Evolutionary conservation across 2,329 filamentous ascomycete species (phyloP).

Genomic region (Mycogone perniciosa): DNA sequence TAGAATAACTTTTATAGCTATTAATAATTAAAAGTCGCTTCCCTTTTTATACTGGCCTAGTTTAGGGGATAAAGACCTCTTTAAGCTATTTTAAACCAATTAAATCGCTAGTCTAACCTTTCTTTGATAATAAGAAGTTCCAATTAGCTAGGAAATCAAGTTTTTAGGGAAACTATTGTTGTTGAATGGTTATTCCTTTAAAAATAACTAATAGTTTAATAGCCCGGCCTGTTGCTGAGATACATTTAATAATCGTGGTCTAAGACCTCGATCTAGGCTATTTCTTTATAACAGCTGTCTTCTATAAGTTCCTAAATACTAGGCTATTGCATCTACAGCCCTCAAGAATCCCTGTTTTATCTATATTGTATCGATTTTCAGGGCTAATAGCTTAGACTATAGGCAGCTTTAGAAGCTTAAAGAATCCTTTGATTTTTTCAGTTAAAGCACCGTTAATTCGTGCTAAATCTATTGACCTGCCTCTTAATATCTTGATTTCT

Average conservation of each 20-base stretch:
- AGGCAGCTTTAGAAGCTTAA: not conserved
- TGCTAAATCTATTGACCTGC: not conserved
- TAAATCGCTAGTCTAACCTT: too few species aligned
- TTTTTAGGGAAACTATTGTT: too few species aligned
- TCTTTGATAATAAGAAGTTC: too few species aligned
- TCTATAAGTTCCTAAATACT: constrained; percentile 9
- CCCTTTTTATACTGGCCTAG: not conserved
- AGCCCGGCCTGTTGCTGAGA: too few species aligned
- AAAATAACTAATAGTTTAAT: too few species aligned
- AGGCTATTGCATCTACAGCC: constrained; percentile 9
- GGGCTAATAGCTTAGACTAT: not conserved
- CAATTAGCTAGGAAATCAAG: too few species aligned
- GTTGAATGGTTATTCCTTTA: too few species aligned
- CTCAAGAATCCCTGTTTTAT: constrained; percentile 12
- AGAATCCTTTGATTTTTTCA: constrained; percentile 6
- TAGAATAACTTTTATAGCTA: constrained; percentile 7
- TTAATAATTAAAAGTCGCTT: constrained; percentile 7
- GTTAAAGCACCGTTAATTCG: not conserved
- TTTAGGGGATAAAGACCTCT: constrained; percentile 1
- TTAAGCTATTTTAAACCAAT: too few species aligned
- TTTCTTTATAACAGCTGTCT: constrained; percentile 6
- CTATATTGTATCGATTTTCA: constrained; percentile 8
- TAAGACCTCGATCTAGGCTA: constrained; percentile 12
- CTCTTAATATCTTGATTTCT: constrained; percentile 3
- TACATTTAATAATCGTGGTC: too few species aligned